phyloP scores from a whole-genome alignment of 1,284 basidiomycete genomes.

The Anthracocystis panici-leucophaei region DNA sequence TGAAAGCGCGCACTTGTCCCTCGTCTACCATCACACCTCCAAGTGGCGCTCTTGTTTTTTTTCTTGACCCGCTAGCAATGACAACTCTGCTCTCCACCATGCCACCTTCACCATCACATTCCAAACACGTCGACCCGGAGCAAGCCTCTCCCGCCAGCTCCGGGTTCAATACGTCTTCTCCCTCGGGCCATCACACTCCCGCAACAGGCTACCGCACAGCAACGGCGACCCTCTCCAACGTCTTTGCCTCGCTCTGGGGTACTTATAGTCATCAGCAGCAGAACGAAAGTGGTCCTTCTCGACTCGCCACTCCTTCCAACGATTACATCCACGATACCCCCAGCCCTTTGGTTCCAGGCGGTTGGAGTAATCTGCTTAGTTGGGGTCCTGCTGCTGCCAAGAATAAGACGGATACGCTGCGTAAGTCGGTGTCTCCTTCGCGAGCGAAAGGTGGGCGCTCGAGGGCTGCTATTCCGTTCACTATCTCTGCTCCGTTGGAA shows the following conservation, averaged over 20 bases:
- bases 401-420: constrained; percentile 18
- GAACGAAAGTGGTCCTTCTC: constrained; percentile 29
- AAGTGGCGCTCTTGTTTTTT: neutral
- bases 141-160: constrained; percentile 26
- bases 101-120: constrained; percentile 20
- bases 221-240: constrained; percentile 38
- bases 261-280: constrained; percentile 35
- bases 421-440: constrained; percentile 33
- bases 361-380: constrained; percentile 47
- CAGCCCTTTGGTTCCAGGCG: constrained; percentile 32
- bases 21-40: neutral
- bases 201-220: constrained; percentile 42
- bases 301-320: constrained; percentile 16
- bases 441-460: constrained; percentile 15
- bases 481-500: constrained; percentile 35
- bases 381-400: constrained; percentile 44
- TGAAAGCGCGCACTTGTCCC: neutral
- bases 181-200: constrained; percentile 33
- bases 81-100: constrained; percentile 31
- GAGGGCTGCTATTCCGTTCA: constrained; percentile 45
- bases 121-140: constrained; percentile 22
- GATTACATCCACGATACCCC: constrained; percentile 9
- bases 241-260: constrained; percentile 49
- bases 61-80: constrained; percentile 8
- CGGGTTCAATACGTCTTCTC: constrained; percentile 32